Conservation (phyloP, 768 basidiomycete species). For the Termitomyces sp. region DNA sequence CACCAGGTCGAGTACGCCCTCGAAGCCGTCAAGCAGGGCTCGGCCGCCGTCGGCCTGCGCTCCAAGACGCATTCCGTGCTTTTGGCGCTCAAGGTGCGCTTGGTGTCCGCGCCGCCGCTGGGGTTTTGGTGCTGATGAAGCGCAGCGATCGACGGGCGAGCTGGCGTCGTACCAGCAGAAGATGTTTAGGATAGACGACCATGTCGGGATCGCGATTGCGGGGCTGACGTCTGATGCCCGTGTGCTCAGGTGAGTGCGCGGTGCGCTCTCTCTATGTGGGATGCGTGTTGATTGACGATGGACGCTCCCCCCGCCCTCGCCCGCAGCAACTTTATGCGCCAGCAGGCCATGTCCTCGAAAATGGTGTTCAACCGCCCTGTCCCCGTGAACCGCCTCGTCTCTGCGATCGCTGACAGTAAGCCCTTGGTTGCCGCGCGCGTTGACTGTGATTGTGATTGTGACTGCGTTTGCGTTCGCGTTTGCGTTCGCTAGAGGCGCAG, state of each 20-base stretch:
- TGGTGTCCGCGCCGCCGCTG: no score
- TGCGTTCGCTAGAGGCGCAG: constrained; percentile 93
- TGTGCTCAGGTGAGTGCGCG: constrained; percentile 71
- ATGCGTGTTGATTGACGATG: no score
- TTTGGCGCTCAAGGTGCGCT: constrained; percentile 87
- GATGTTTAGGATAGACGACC: constrained; percentile 99
- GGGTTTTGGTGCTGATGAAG: not conserved
- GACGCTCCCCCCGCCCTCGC: no score
- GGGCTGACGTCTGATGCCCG: constrained; percentile 98
- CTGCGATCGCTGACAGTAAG: constrained; percentile 88
- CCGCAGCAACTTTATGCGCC: constrained; percentile 95
- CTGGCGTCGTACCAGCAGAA: constrained; percentile 99
- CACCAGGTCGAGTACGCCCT: constrained; percentile 99
- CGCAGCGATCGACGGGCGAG: constrained; percentile 93
- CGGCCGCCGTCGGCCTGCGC: constrained; percentile 94
- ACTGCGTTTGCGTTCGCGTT: not conserved
- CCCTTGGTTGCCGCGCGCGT: no score
- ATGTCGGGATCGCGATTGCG: constrained; percentile 98
- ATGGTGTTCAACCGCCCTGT: constrained; percentile 96
- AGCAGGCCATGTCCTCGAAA: constrained; percentile 92
- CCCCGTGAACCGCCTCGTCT: constrained; percentile 91
- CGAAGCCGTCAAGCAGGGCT: constrained; percentile 99
- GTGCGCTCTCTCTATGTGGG: no score
- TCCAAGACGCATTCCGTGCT: constrained; percentile 94
- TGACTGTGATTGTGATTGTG: not conserved